A percentile compares a stretch with the other conserved stretches of the same genome.
Conservation (phyloP, 805 yeast genomes). For the Nakazawaea peltata region DNA sequence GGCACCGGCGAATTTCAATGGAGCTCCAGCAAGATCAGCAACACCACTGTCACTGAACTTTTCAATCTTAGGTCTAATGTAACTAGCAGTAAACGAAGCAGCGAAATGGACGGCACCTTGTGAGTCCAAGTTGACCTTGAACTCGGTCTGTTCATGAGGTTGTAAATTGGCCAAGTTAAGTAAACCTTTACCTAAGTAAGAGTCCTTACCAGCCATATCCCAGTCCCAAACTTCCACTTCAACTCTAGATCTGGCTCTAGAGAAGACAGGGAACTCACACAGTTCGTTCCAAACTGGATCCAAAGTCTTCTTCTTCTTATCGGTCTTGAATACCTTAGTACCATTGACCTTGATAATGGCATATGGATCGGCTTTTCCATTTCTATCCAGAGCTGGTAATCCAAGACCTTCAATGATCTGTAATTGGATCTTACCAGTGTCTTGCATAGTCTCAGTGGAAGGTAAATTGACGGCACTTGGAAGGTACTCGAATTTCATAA, state of each 20-base stretch:
- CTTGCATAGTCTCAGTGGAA: slow-evolving; percentile 52
- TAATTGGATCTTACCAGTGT: slow-evolving; percentile 57
- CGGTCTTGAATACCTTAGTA: slow-evolving; percentile 45
- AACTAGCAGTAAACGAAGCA: slow-evolving; percentile 55
- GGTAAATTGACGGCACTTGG: slow-evolving; percentile 51
- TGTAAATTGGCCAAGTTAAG: slow-evolving; percentile 43
- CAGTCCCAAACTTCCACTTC: slow-evolving; percentile 55
- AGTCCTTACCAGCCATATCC: slow-evolving; percentile 72
- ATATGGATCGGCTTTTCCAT: slow-evolving; percentile 75
- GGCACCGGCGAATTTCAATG: slow-evolving; percentile 40
- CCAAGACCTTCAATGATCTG: slow-evolving; percentile 48
- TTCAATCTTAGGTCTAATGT: slow-evolving; percentile 52
- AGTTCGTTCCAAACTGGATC: slow-evolving; percentile 75
- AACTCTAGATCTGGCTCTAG: slow-evolving; percentile 49
- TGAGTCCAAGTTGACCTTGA: slow-evolving; percentile 47
- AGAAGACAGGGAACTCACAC: slow-evolving; percentile 48
- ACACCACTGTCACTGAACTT: slow-evolving; percentile 34
- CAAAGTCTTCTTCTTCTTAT: slow-evolving; percentile 55
- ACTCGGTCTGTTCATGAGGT: slow-evolving; percentile 31
- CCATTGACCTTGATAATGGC: slow-evolving; percentile 47
- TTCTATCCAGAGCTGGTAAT: slow-evolving; percentile 53
- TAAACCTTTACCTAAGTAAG: slow-evolving; percentile 42
- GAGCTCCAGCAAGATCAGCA: slow-evolving; percentile 32
- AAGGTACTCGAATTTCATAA: slow-evolving; percentile 47
- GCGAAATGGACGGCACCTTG: slow-evolving; percentile 53